Conservation (phyloP, 306 rosid genomes). For the Prunus salicina region DNA sequence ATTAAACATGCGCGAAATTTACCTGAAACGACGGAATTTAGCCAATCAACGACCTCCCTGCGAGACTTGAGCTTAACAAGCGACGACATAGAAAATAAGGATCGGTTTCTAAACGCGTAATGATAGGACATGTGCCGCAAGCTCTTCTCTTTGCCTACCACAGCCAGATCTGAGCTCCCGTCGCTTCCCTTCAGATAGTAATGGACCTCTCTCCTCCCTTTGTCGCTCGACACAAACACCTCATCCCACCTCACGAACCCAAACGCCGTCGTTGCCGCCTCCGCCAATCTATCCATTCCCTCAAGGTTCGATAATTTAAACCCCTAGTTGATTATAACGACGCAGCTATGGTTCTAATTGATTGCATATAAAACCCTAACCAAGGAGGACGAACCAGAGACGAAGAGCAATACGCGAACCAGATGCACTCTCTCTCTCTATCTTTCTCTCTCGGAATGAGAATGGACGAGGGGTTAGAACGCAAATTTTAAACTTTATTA, state of each 20-base stretch:
- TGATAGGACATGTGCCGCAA: constrained; percentile 66
- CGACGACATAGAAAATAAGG: constrained; percentile 19
- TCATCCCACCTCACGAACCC: constrained; percentile 70
- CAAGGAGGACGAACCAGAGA: not conserved
- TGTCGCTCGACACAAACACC: constrained; percentile 48
- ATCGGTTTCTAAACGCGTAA: constrained; percentile 34
- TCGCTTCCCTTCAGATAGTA: constrained; percentile 50
- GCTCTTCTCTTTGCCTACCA: constrained; percentile 76
- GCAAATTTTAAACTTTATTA: constrained; percentile 27
- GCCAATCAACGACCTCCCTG: constrained; percentile 76
- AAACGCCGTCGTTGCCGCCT: constrained; percentile 29
- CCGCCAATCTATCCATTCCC: constrained; percentile 46
- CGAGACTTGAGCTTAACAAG: constrained; percentile 66
- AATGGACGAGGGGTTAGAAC: constrained; percentile 7
- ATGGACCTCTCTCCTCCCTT: constrained; percentile 71
- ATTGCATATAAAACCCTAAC: not conserved
- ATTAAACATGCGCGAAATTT: not conserved
- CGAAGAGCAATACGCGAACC: not conserved
- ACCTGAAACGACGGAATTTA: constrained; percentile 70
- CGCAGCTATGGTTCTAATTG: not conserved
- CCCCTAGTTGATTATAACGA: not conserved
- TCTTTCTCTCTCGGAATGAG: not conserved
- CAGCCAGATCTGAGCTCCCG: constrained; percentile 75
- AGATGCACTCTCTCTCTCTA: not conserved
- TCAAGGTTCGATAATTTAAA: not conserved